Base-by-base conservation (phyloP, 495 filamentous ascomycete genomes). In the Pseudoneurospora amorphoporcata region DNA sequence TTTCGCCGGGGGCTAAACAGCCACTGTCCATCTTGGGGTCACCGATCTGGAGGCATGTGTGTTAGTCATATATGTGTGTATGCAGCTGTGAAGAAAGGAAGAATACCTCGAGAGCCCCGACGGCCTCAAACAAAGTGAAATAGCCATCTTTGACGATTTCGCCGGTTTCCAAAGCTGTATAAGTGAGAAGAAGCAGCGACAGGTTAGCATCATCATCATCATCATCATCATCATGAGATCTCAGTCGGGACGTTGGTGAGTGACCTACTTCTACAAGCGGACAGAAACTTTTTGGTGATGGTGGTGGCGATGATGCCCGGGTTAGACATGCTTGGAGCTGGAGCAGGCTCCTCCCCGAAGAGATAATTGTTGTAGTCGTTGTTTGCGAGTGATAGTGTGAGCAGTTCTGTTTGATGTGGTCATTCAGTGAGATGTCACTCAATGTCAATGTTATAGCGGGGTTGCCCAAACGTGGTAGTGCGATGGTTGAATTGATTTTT, bases 11-110 rank as follows among this genome's bases (percentile, higher is more conserved):
- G 14, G 86, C 86, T 17, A 95, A 80, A 75, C 89, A 92, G 39
- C 95, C 95, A 78, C 92, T 97, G 78, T 99, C 95, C 95, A 99
- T 98, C 81, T 98, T 99, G 1, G 91, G 90, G 78, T 99, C 95
- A 94, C 97, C 97, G 72, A 99, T 95, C 95, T 99, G 69, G 32
- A 8, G 12, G 16, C 23, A 23, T 23, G 23, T 17, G 9, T 16
- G 53, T 65, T 12, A 42, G 40, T 42, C n/a, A 41, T 23, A 23
- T 23, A 23, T 16, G 29, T 1, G 29, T 1, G n/a, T 5, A 38
- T 19, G 19, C 47, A 5, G 39, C 42, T 69, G 8, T 68, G 45
- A 72, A 38, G 47, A 45, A 10, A 68, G 71, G 6, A 35, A 58
- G 71, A 35, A 75, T 83, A 95, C 95, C 91, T 99, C 95, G 74